Conservation (phyloP, 2,329 filamentous ascomycete species). For the Rhynchosporium secalis region DNA sequence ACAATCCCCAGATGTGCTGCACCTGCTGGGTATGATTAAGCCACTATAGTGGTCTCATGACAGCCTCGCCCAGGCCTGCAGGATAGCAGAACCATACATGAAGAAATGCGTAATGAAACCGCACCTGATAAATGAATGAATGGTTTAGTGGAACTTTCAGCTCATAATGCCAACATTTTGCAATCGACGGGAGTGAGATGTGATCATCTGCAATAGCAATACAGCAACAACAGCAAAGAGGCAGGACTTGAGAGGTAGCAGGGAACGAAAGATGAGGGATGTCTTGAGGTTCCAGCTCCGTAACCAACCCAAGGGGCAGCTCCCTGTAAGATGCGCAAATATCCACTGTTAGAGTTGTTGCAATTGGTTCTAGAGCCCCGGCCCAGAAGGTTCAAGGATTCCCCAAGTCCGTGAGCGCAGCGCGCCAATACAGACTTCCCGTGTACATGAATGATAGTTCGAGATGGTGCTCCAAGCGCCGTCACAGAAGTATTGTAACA, state of each 20-base stretch:
- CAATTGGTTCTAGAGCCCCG: conserved; percentile 1
- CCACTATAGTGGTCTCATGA: conserved; percentile 2
- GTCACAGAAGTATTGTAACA: neutral
- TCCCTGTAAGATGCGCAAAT: conserved; percentile 1
- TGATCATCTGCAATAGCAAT: neutral
- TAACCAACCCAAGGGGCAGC: neutral
- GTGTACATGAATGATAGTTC: neutral
- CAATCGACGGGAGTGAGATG: neutral
- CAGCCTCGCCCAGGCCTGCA: conserved; percentile 1
- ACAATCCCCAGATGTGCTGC: neutral
- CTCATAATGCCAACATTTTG: neutral
- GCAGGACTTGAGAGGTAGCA: neutral
- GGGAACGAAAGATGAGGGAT: neutral
- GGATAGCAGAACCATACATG: neutral
- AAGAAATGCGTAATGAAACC: neutral
- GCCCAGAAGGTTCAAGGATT: neutral
- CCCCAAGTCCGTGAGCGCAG: neutral
- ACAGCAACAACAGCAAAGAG: neutral
- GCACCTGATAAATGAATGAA: neutral
- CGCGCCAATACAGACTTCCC: neutral
- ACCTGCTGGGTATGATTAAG: neutral
- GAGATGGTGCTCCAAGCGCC: neutral
- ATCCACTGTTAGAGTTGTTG: neutral
- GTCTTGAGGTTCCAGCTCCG: neutral
- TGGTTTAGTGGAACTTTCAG: neutral